A percentile compares a stretch with the other conserved stretches of the same genome.
Conservation (phyloP, 345 rosid genomes). For the Salix caprea region DNA sequence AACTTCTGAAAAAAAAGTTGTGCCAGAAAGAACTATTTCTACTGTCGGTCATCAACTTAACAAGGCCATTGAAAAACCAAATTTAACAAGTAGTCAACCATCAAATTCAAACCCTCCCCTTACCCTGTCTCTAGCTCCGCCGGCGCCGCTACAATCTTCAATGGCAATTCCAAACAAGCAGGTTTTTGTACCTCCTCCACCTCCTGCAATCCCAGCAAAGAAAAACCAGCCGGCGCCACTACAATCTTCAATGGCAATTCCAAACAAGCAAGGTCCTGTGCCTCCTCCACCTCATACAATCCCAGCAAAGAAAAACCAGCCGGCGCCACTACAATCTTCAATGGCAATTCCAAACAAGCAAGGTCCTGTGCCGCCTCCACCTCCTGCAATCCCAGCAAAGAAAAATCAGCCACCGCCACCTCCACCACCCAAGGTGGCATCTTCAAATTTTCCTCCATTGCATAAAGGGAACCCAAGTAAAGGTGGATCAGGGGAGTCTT, state of each 20-base stretch:
- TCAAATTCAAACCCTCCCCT: slow-evolving; percentile 23
- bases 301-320: slow-evolving; percentile 21
- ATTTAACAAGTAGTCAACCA: slow-evolving; percentile 18
- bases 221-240: slow-evolving; percentile 25
- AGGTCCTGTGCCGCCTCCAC: slow-evolving; percentile 30
- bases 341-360: slow-evolving; percentile 13
- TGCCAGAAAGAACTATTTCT: slow-evolving; percentile 11
- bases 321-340: slow-evolving; percentile 24
- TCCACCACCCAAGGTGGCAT: slow-evolving; percentile 35
- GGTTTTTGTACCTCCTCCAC: slow-evolving; percentile 28
- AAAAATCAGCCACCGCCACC: slow-evolving; percentile 43
- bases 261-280: slow-evolving; percentile 13
- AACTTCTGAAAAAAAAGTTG: slow-evolving; percentile 34
- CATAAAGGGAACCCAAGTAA: slow-evolving; percentile 15
- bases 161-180: slow-evolving; percentile 13
- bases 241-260: slow-evolving; percentile 9
- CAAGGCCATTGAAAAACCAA: slow-evolving; percentile 15
- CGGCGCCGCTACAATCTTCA: slow-evolving; percentile 13
- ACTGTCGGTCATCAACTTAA: neutral
- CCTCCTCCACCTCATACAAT: slow-evolving; percentile 28
- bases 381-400: slow-evolving; percentile 14
- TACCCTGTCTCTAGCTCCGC: slow-evolving; percentile 4
- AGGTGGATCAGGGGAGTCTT: slow-evolving; percentile 30
- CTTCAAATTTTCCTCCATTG: slow-evolving; percentile 41
- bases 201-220: slow-evolving; percentile 14